Base-by-base conservation (phyloP, 73 alveolate genomes). In the Paramecium tetraurelia region DNA sequence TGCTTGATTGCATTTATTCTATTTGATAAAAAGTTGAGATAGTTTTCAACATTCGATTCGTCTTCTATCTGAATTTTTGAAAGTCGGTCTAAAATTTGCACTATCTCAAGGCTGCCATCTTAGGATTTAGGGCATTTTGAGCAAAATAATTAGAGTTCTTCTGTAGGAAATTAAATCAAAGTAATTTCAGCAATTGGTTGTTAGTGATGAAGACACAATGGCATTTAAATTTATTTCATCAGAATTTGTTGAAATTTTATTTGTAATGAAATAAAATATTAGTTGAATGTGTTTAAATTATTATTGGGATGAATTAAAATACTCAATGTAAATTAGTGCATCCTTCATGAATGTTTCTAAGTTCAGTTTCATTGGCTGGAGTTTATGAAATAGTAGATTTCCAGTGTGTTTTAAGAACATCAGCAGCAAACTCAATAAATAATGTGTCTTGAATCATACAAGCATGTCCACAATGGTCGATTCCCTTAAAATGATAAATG, bases 391-490 rank as follows among this genome's bases (percentile, higher is more conserved):
- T 70, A 2, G 59, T 2, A 29, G 86, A 70, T 31, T 27, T 70
- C 57, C 57, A 27, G 14, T 35, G 24, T 35, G 57, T 4, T 12
- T 5, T 29, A 5, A 72, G 10, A 3, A 72, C 33, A 43, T 46
- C 90, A 44, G 90, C 41, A 40, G 57, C 43, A 27, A 80, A 80
- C 38, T 48, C 76, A 10, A 80, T 63, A 5, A 80, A 48, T 20
- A 44, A 20, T 1, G 90, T 59, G 50, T 89, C 94, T 40, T 71
- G 20, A 40, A 89, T 89, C 70, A 89, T 70, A 33, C 92, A 89
- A 44, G 94, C 50, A 70, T 89, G 94, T n/a, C 80, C 84, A 46
- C 94, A 89, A 58, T 89, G 71, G 18, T 89, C 94, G 6, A 70
- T 20, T 53, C 69, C 69, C 69, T 53, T 1, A 31, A 21, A 80